A percentile compares a stretch with the other conserved stretches of the same genome.
phyloP scores from a whole-genome alignment of 345 rosid species.

The Mallotus nudiflorus region DNA sequence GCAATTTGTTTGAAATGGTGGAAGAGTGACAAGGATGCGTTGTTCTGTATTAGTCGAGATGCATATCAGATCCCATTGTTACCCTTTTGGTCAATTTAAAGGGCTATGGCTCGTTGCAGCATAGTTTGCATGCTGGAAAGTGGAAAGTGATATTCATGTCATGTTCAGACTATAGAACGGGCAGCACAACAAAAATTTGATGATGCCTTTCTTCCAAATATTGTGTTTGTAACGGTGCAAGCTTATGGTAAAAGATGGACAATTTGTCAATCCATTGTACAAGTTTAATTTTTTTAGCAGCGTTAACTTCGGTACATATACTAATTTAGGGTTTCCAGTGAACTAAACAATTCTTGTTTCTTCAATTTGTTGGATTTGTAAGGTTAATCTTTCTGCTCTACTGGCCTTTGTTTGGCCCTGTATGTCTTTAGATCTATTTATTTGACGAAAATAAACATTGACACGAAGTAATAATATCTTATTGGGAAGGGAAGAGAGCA shows the following conservation, averaged over 20 bases:
- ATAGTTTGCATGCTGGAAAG: background rate
- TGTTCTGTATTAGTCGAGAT: background rate
- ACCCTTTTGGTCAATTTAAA: background rate
- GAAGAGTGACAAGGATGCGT: background rate
- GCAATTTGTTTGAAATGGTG: background rate
- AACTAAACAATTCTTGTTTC: background rate
- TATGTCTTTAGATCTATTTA: background rate
- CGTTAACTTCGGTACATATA: constrained; percentile 1
- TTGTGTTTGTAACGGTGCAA: background rate
- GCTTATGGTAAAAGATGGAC: background rate
- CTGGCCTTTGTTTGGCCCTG: constrained; percentile 1
- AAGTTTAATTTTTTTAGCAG: background rate
- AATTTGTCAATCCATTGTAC: background rate
- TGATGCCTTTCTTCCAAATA: background rate
- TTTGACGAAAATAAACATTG: background rate
- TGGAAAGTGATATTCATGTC: no score
- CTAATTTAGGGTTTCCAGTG: background rate
- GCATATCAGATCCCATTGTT: background rate
- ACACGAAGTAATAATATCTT: constrained; percentile 20
- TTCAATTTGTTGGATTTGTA: no score
- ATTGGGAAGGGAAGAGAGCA: constrained; percentile 43
- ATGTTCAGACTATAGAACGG: background rate
- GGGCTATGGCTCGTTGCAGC: constrained; percentile 3
- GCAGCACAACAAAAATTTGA: constrained; percentile 15
- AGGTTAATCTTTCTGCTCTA: background rate